Evolutionary conservation across 345 rosid species (phyloP).

Genomic region (Brassica carinata): DNA sequence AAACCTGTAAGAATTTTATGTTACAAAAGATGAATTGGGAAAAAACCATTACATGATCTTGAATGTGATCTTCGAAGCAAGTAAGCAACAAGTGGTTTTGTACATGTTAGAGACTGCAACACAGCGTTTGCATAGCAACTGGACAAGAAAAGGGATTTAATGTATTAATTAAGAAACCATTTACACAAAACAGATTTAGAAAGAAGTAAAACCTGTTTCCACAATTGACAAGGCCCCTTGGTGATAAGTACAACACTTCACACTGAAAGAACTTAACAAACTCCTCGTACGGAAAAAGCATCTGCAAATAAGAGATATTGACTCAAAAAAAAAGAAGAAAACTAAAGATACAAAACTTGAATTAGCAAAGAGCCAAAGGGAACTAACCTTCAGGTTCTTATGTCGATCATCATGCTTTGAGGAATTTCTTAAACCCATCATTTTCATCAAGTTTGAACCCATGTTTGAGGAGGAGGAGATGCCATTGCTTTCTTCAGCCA

Average conservation of each 20-base stretch:
- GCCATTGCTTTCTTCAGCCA: slow-evolving; percentile 41
- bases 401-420: slow-evolving; percentile 45
- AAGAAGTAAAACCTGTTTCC: slow-evolving; percentile 65
- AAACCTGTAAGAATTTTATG: background rate
- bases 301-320: slow-evolving; percentile 26
- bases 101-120: slow-evolving; percentile 77
- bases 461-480: slow-evolving; percentile 29
- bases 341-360: background rate
- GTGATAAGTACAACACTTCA: slow-evolving; percentile 61
- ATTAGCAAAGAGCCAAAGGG: slow-evolving; percentile 16
- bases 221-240: slow-evolving; percentile 83
- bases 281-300: slow-evolving; percentile 73
- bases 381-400: slow-evolving; percentile 56
- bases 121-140: slow-evolving; percentile 93
- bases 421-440: slow-evolving; percentile 59
- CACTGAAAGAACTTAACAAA: slow-evolving; percentile 68
- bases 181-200: background rate
- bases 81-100: slow-evolving; percentile 72
- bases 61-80: slow-evolving; percentile 73
- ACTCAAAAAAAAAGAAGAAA: slow-evolving; percentile 14
- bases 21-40: slow-evolving; percentile 1
- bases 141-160: slow-evolving; percentile 29
- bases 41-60: slow-evolving; percentile 59
- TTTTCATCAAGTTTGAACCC: slow-evolving; percentile 50
- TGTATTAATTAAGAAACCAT: background rate